Conservation (phyloP, 139 green algal genomes). For the Bryopsis sp. region DNA sequence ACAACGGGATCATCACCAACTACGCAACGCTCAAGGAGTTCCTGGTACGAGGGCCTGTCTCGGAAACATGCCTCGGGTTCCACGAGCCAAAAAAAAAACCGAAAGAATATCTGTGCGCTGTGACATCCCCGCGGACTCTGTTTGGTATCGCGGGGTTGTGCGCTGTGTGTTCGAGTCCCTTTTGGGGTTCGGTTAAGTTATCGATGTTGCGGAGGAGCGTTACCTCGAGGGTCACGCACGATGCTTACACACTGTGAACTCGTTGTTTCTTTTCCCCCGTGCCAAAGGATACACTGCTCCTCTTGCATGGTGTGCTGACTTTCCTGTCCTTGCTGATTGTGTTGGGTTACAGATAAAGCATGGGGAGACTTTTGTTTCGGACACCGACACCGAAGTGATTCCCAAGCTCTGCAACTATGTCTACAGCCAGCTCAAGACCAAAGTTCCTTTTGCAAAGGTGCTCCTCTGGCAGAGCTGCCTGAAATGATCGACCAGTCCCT, state of each 20-base stretch:
- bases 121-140: too few species aligned
- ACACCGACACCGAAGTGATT: constrained; percentile 99
- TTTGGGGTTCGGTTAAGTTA: background rate
- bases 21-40: constrained; percentile 83
- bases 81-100: too few species aligned
- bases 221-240: too few species aligned
- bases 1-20: constrained; percentile 99
- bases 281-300: too few species aligned
- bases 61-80: too few species aligned
- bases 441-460: constrained; percentile 66
- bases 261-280: too few species aligned
- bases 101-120: background rate
- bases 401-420: constrained; percentile 96
- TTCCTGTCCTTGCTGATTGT: constrained; percentile 17
- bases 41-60: constrained; percentile 37
- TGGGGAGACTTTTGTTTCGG: constrained; percentile 82
- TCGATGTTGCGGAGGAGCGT: too few species aligned
- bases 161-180: too few species aligned
- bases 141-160: too few species aligned
- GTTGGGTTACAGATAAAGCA: constrained; percentile 50
- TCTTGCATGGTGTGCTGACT: constrained; percentile 19
- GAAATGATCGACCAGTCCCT: too few species aligned
- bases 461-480: background rate
- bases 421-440: constrained; percentile 50
- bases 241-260: too few species aligned